Conservation (phyloP, 2,329 filamentous ascomycete genomes). For the Aspergillus sp. region DNA sequence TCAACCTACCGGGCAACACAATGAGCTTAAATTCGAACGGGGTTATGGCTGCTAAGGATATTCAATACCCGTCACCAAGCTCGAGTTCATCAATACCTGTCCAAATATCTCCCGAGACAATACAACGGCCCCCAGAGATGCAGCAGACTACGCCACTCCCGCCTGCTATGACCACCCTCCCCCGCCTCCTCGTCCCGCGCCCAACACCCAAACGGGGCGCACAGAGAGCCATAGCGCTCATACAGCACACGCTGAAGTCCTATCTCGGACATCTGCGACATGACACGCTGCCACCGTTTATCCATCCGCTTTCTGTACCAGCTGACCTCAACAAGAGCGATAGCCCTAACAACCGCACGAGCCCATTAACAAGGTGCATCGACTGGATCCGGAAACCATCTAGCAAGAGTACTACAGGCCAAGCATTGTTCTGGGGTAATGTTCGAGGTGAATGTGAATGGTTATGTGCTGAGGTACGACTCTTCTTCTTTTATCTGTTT, state of each 20-base stretch:
- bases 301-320: slow-evolving; percentile 37
- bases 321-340: neutral
- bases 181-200: slow-evolving; percentile 2
- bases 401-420: slow-evolving; percentile 41
- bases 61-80: neutral
- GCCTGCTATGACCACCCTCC: neutral
- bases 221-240: slow-evolving; percentile 42
- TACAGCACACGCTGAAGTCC: slow-evolving; percentile 48
- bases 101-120: neutral
- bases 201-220: slow-evolving; percentile 25
- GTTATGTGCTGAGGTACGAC: slow-evolving; percentile 31
- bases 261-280: slow-evolving; percentile 49
- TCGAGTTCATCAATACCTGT: neutral
- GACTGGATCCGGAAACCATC: neutral
- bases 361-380: neutral
- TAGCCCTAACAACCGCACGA: neutral
- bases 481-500: too few species aligned
- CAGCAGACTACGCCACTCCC: neutral
- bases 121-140: neutral
- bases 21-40: neutral
- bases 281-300: slow-evolving; percentile 49
- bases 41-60: neutral
- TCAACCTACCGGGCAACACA: neutral
- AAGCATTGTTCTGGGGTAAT: slow-evolving; percentile 47
- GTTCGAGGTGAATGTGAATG: slow-evolving; percentile 50